Evolutionary conservation across 768 basidiomycete genomes (phyloP).

Genomic region (Pisolithus tinctorius): DNA sequence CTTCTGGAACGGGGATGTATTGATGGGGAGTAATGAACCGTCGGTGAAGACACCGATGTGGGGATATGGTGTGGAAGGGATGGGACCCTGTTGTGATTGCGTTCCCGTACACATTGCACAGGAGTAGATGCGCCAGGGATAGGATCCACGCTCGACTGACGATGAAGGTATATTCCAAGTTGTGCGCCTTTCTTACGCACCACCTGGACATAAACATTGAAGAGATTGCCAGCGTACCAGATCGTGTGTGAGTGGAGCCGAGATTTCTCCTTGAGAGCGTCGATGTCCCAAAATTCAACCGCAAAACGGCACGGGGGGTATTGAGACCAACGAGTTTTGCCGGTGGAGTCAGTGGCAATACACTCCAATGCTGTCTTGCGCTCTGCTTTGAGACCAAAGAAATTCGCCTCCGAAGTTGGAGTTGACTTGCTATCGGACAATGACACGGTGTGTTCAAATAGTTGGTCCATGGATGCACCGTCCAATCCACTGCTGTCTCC

Average conservation of each 20-base stretch:
- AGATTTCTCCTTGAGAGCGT: slow-evolving; percentile 76
- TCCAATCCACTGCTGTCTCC: slow-evolving; percentile 58
- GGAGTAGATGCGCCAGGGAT: slow-evolving; percentile 69
- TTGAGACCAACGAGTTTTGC: slow-evolving; percentile 52
- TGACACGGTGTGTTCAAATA: slow-evolving; percentile 41
- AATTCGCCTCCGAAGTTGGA: slow-evolving; percentile 41
- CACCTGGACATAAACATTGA: slow-evolving; percentile 85
- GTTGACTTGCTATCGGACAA: slow-evolving; percentile 19
- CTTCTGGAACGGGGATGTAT: slow-evolving; percentile 40
- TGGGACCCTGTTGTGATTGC: slow-evolving; percentile 23
- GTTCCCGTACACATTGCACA: slow-evolving; percentile 22
- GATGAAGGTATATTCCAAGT: slow-evolving; percentile 83
- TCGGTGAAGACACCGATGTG: slow-evolving; percentile 19
- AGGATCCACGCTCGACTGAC: slow-evolving; percentile 76
- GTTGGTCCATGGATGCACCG: slow-evolving; percentile 60
- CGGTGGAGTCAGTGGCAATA: slow-evolving; percentile 36
- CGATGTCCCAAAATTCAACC: slow-evolving; percentile 88
- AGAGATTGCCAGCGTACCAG: slow-evolving; percentile 85
- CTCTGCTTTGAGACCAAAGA: slow-evolving; percentile 55
- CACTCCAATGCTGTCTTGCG: slow-evolving; percentile 37
- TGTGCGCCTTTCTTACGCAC: slow-evolving; percentile 78
- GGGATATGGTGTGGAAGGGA: slow-evolving; percentile 27
- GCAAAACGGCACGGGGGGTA: slow-evolving; percentile 79
- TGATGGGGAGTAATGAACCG: slow-evolving; percentile 38
- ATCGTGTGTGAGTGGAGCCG: slow-evolving; percentile 79